Conservation (phyloP, 202 grass and related monocot species). For the Brachypodium distachyon region DNA sequence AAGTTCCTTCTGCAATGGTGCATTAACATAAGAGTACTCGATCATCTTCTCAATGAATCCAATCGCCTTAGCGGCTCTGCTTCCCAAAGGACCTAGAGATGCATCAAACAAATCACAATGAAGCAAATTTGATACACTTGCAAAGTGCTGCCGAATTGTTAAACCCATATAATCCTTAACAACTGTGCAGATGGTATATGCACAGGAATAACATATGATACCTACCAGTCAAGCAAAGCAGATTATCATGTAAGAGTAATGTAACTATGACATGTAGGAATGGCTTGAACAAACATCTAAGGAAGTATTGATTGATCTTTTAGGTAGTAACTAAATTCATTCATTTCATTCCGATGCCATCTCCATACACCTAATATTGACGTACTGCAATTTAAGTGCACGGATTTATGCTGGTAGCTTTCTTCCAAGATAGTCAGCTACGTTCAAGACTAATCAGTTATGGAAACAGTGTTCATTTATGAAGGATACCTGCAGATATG, state of each 20-base stretch:
- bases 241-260: neutral
- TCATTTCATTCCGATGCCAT: neutral
- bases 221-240: neutral
- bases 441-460: no score
- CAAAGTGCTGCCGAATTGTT: neutral
- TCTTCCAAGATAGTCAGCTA: neutral
- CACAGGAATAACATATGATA: neutral
- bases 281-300: neutral
- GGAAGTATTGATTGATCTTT: neutral
- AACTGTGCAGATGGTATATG: neutral
- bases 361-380: neutral
- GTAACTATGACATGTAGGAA: neutral
- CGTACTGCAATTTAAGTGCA: neutral
- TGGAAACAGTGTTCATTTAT: neutral
- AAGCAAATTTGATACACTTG: neutral
- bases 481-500: conserved; percentile 78
- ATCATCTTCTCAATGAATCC: conserved; percentile 99
- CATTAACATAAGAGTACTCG: conserved; percentile 82
- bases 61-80: conserved; percentile 88
- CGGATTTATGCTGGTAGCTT: neutral
- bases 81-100: conserved; percentile 69
- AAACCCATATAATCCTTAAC: neutral
- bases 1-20: conserved; percentile 89
- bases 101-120: neutral
- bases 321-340: neutral